Evolutionary conservation across 306 rosid species (phyloP).

Genomic region (Vachellia pachyceras): DNA sequence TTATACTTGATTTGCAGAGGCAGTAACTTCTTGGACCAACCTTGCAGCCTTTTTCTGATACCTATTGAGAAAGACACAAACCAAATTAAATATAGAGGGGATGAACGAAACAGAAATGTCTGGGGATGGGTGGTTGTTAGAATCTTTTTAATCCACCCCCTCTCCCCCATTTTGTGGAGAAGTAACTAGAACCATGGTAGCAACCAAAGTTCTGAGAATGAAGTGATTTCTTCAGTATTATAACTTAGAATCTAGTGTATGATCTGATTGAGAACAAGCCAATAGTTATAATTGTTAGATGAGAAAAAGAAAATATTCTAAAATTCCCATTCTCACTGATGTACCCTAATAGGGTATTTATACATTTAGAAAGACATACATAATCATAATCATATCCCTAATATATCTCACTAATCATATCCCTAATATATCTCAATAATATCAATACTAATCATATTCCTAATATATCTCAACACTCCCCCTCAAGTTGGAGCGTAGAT

Average conservation of each 20-base stretch:
- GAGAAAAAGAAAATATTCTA: no score
- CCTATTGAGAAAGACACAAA: slow-evolving; percentile 49
- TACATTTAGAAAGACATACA: no score
- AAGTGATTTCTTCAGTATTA: slow-evolving; percentile 11
- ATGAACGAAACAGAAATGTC: background rate
- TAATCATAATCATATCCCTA: no score
- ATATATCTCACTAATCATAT: no score
- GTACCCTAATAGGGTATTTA: no score
- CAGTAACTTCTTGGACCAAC: slow-evolving; percentile 84
- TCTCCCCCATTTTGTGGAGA: background rate
- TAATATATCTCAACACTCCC: no score
- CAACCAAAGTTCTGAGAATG: slow-evolving; percentile 17
- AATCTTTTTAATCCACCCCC: slow-evolving; percentile 3
- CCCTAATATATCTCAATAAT: no score
- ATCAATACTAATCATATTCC: no score
- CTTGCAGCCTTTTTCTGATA: slow-evolving; percentile 94
- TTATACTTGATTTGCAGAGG: slow-evolving; percentile 90
- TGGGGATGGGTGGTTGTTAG: background rate
- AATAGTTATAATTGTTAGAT: slow-evolving; percentile 27
- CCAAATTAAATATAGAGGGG: slow-evolving; percentile 30
- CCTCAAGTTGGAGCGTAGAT: no score
- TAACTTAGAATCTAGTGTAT: slow-evolving; percentile 23
- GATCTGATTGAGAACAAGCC: slow-evolving; percentile 20
- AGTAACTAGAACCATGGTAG: slow-evolving; percentile 21
- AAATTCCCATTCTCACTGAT: no score